Base-by-base conservation (phyloP, 192 early-diverging fungal genomes). In the Martensiomyces pterosporus region DNA sequence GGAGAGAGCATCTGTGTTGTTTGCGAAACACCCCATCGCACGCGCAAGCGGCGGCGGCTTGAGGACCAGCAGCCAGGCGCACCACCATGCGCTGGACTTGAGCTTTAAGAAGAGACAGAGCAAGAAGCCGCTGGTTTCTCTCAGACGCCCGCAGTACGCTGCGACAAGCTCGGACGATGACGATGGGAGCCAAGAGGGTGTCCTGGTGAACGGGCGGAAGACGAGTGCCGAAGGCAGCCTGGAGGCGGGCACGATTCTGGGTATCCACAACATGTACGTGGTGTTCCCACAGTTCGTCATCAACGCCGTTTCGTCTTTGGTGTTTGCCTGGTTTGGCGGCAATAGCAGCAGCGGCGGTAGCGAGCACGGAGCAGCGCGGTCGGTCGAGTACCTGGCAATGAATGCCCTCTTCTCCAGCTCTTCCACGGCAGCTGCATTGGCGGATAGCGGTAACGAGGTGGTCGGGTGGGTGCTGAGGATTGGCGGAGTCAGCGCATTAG, bases 231-330 rank as follows among this genome's bases (percentile, higher is more conserved):
- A 32, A 5, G 29, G 12, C 29, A 36, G 35, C 15, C 54, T 66
- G 26, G 70, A 66, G 15, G 80, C 85, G 1, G 88, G 88, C 8
- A 76, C 89, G 42, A 80, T 93, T 8, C 65, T 96, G 27, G 96
- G 94, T 1, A 92, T 99, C 23, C 92, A 95, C 64, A 99, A 99
- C 60, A 90, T 97, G 76, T 96, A 93, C 55, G 90, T 98, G 57
- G 91, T 93, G 13, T 64, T 94, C 21, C 96, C 96, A 24, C 96
- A 98, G 71, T 92, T 98, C 71, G 73, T 84, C 0, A 83, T 74
- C 39, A 74, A 74, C 34, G 70, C 47, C 7, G 23, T 74, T 3
- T 66, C 70, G 22, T 58, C 70, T 19, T 48, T 74, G 38, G 48
- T 74, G 12, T 74, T 74, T 55, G 63, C 63, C 6, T 66, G 62